Evolutionary conservation across 176 grass and related monocot genomes (phyloP).

Genomic region (Phyllostachys edulis): DNA sequence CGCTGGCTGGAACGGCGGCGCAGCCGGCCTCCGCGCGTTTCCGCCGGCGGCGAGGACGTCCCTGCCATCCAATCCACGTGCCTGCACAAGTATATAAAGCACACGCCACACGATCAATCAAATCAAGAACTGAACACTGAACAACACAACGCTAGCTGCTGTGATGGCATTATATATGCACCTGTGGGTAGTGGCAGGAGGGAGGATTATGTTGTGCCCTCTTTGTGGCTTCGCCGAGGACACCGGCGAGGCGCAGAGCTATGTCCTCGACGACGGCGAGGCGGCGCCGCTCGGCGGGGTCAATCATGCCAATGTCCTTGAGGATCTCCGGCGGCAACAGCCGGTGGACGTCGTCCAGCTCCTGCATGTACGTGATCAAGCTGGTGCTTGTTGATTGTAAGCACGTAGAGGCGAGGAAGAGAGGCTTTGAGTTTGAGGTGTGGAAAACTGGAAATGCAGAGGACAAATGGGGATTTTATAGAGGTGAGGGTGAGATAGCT

Average conservation of each 20-base stretch:
- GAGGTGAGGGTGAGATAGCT: neutral
- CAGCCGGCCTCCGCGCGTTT: too few relatives aligned
- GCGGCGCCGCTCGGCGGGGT: neutral
- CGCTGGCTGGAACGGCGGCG: neutral
- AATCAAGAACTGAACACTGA: neutral
- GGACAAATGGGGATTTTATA: neutral
- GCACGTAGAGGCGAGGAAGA: neutral
- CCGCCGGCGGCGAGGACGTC: neutral
- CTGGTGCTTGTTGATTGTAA: neutral
- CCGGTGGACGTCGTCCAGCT: neutral
- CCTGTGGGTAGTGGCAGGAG: neutral
- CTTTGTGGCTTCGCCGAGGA: neutral
- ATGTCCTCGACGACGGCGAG: conserved; percentile 5
- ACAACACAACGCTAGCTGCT: neutral
- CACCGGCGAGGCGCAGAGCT: neutral
- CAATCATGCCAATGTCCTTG: neutral
- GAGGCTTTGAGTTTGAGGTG: neutral
- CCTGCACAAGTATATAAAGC: neutral
- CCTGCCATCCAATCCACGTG: neutral
- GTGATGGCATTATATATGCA: too few relatives aligned
- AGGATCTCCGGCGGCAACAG: neutral
- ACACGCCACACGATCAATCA: neutral
- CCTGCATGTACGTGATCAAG: neutral
- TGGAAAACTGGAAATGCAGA: neutral
- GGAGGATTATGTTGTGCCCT: neutral